Evolutionary conservation across 2,329 filamentous ascomycete genomes (phyloP), one percentile per base, ranked within the genome.

Genomic region (Lachnellula subtilissima): DNA sequence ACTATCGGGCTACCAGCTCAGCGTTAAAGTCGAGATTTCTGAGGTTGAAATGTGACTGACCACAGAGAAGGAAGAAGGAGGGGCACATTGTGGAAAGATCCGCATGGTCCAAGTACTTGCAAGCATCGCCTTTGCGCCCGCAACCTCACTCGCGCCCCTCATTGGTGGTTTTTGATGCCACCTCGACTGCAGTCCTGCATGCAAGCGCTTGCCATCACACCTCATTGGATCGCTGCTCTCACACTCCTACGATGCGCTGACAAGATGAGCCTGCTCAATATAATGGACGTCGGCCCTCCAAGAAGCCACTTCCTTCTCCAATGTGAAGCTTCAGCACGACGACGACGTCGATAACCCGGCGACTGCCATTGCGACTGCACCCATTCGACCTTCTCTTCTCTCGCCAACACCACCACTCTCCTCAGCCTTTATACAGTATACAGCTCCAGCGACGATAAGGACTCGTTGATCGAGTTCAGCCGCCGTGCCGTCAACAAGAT

Each of bases 191-290:
- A n/a, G 45, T 36, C 53, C 56, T 61, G 59, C 59, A 61, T 55
- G 54, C 57, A 59, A 61, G 59, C 59, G 59, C 59, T 57, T 51
- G 19, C 54, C 48, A 47, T 54, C 56, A 52, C 56, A 28, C 35
- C 32, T 52, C 53, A 47, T 47, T 47, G 45, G 45, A 47, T 4
- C 19, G 5, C 22, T n/a, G 23, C 45, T 15, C 42, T 45, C 32
- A 23, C 45, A 51, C 40, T 53, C 53, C 55, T 50, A 28, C 55
- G 46, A 50, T 48, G 43, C 45, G 54, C 50, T 42, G 40, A 25
- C 57, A 40, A 51, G 46, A 49, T 47, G 37, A 17, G 22, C 50
- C 19, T 42, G 39, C 49, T 53, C 59, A 61, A 57, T 58, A 61
- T 61, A 57, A 52, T n/a, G 36, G 35, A 7, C 48, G 48, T 8